Evolutionary conservation across 129 eudicot genomes (phyloP).

Genomic region (sunflower (Helianthus annuus)): HanXRQr2.0-SUNRISE NC_035433.2:83532101-83532600

Average conservation of each 20-base stretch:
- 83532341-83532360: slow-evolving; percentile 92
- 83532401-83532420: slow-evolving; percentile 92
- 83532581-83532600: too few species aligned
- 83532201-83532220: slow-evolving; percentile 94
- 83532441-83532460: too few species aligned
- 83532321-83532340: slow-evolving; percentile 71
- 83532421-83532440: slow-evolving; percentile 2
- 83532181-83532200: slow-evolving; percentile 79
- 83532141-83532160: slow-evolving; percentile 77
- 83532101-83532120: slow-evolving; percentile 87
- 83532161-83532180: slow-evolving; percentile 79
- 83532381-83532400: slow-evolving; percentile 98
- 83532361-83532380: slow-evolving; percentile 95
- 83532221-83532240: slow-evolving; percentile 79
- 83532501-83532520: too few species aligned
- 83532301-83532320: slow-evolving; percentile 80
- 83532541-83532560: too few species aligned
- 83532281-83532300: slow-evolving; percentile 78
- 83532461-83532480: too few species aligned
- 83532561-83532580: too few species aligned
- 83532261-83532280: slow-evolving; percentile 79
- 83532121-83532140: slow-evolving; percentile 80
- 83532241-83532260: slow-evolving; percentile 90
- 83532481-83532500: too few species aligned
- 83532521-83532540: too few species aligned